Conservation (phyloP, 2,329 filamentous ascomycete species). For the Fusarium oxysporum region DNA sequence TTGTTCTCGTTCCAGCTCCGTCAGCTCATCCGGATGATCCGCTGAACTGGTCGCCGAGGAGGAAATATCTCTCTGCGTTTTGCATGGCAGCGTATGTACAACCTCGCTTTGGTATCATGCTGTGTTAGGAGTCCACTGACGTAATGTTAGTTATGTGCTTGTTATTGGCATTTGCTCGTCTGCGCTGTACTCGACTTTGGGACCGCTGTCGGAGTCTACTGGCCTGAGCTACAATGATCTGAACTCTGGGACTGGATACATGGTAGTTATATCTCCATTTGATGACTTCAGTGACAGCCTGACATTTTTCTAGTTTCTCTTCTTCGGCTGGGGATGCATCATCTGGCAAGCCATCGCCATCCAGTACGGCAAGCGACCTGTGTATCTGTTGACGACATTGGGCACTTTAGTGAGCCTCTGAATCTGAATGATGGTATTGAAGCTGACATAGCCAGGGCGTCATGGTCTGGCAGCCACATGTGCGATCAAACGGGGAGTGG, state of each 20-base stretch:
- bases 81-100: neutral
- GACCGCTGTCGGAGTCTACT: neutral
- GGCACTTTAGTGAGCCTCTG: neutral
- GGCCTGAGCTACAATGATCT: neutral
- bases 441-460: neutral
- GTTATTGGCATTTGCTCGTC: neutral
- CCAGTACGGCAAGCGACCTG: neutral
- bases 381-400: neutral
- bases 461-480: neutral
- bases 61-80: neutral
- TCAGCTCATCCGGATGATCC: neutral
- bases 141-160: neutral
- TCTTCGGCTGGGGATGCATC: neutral
- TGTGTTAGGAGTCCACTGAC: neutral
- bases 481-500: neutral
- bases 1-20: neutral
- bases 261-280: rapidly evolving
- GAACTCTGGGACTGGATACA: neutral
- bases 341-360: neutral
- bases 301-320: neutral
- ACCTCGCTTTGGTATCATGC: neutral
- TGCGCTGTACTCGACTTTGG: neutral
- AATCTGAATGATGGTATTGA: rapidly evolving
- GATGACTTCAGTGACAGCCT: rapidly evolving
- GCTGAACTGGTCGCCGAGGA: neutral